phyloP scores from a whole-genome alignment of 345 rosid species.

The Hypericum androsaemum region DNA sequence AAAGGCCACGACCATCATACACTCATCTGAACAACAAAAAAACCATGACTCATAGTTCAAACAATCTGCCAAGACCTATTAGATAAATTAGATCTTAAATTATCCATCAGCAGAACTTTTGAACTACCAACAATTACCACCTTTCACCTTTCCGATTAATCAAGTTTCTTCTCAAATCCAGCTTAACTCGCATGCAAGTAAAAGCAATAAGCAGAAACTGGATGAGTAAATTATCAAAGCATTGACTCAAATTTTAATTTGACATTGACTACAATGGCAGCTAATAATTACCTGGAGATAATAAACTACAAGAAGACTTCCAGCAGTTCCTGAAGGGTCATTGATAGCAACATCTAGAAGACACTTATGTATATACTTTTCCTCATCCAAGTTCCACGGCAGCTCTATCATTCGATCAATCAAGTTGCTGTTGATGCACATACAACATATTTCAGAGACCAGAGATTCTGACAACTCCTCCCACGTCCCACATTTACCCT shows the following conservation, averaged over 20 bases:
- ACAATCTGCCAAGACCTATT: no score
- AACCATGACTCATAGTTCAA: no score
- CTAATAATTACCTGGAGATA: slow-evolving; percentile 69
- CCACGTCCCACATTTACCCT: slow-evolving; percentile 45
- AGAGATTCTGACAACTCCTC: slow-evolving; percentile 67
- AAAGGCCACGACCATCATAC: no score
- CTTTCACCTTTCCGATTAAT: no score
- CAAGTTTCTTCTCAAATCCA: no score
- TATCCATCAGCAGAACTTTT: no score
- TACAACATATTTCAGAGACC: slow-evolving; percentile 82
- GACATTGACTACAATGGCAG: neutral
- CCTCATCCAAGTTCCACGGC: slow-evolving; percentile 90
- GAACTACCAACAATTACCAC: no score
- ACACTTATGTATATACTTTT: slow-evolving; percentile 70
- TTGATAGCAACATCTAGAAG: slow-evolving; percentile 60
- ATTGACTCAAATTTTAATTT: neutral
- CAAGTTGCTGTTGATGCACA: slow-evolving; percentile 75
- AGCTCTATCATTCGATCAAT: slow-evolving; percentile 83
- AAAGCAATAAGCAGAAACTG: neutral
- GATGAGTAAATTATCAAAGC: neutral
- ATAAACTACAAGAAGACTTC: slow-evolving; percentile 74
- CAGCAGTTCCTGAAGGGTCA: slow-evolving; percentile 64
- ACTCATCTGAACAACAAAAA: no score
- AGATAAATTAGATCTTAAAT: no score
- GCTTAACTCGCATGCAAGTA: neutral